Base-by-base conservation (phyloP, 2,329 filamentous ascomycete species). In the Cladobotryum protrusum region DNA sequence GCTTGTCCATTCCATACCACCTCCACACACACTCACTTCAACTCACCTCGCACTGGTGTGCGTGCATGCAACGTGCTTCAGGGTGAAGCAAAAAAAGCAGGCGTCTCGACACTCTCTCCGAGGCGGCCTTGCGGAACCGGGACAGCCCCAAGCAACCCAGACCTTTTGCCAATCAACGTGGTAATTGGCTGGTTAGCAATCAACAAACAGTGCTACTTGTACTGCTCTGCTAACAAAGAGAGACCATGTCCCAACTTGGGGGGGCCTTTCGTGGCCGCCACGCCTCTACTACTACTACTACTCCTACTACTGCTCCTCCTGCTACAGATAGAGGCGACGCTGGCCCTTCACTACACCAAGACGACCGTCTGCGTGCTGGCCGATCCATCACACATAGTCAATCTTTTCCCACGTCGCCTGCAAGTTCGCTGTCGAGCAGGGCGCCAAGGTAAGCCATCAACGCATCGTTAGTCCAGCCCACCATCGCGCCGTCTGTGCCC, bases 11-110 rank as follows among this genome's bases (percentile, higher is more conserved):
- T 29, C 24, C 11, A 8, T 29, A 8, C 11, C 24, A 29, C 24
- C 24, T 29, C 24, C 6, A 29, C 24, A 29, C 24, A 29, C 24
- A 29, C 24, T 8, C 24, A 29, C 24, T 5, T 9, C 7, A 6
- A 29, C 24, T 29, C 24, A 29, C 24, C n/a, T 8, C 24, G 24
- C 24, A 29, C 11, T 29, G 24, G 24, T 29, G 24, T 42, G 35
- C 36, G 48, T 66, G 64, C 66, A 71, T 74, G 71, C 73, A 67
- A 72, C 72, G 69, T 65, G 64, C 71, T 71, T 72, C 73, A 73
- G 70, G 70, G 67, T 69, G 64, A 64, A 63, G 64, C 61, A 63
- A 53, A 56, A 47, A 59, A 59, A 56, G 47, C 60, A 60, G 49
- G 59, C 62, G 61, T 65, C 58, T 63, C 62, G 66, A 69, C 68